A percentile compares a stretch with the other conserved stretches of the same genome.
These are phyloP conservation scores for Stenogyne calaminthoides DNA, from an alignment of 305 asterid species.

Conservation along the genomic window DNA sequence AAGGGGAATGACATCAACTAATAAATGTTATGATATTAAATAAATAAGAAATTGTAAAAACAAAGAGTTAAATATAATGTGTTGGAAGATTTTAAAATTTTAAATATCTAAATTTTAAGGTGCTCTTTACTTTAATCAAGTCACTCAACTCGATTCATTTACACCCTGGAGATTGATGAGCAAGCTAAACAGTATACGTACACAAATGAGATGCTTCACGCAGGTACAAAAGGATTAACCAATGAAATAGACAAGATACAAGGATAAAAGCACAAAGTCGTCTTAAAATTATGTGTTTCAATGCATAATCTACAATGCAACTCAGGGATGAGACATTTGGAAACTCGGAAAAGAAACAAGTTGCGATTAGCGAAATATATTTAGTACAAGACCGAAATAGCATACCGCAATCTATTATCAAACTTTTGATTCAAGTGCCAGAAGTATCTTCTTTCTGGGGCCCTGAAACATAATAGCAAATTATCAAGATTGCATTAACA, in stretches of 20 bases:
- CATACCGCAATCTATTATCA: constrained; percentile 22
- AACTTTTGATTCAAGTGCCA: constrained; percentile 64
- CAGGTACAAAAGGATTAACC: neutral
- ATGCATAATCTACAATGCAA: neutral
- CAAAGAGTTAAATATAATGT: no score
- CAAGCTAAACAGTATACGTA: neutral
- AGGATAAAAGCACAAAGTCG: constrained; percentile 13
- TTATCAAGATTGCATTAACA: no score
- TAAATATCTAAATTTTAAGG: no score
- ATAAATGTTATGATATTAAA: no score
- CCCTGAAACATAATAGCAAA: constrained; percentile 46
- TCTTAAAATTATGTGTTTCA: constrained; percentile 19
- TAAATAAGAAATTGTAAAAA: no score
- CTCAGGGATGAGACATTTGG: neutral
- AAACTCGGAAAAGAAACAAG: constrained; percentile 13
- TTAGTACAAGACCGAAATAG: neutral
- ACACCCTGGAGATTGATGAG: neutral
- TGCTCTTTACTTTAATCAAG: no score
- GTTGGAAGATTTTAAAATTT: no score
- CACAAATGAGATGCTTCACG: neutral
- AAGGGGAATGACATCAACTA: no score
- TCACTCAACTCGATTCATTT: no score
- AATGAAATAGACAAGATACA: neutral
- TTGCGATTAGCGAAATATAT: neutral
- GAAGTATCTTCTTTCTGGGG: constrained; percentile 66